Percentiles rank a stretch among this genome's conserved stretches.
phyloP scores from a whole-genome alignment of 495 filamentous ascomycete genomes.

The Halenospora varia region DNA sequence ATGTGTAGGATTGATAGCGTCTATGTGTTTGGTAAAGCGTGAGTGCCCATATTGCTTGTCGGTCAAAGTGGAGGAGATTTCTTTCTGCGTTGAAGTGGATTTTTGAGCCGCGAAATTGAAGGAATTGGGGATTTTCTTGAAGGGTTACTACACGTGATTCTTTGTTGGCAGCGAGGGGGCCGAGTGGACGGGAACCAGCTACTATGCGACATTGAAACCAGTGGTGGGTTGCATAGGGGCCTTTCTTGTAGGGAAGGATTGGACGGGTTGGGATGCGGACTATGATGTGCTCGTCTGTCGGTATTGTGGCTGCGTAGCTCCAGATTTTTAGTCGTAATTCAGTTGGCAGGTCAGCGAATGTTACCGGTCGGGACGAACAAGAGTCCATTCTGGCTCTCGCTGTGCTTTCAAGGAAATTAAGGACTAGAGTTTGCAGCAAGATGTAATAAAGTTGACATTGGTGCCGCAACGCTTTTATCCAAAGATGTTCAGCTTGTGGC shows the following conservation, averaged over 20 bases:
- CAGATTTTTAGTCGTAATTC: neutral
- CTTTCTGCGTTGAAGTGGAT: neutral
- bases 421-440: no score
- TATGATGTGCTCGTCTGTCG: neutral
- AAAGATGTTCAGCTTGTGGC: no score
- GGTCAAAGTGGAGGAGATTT: slow-evolving; percentile 42
- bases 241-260: neutral
- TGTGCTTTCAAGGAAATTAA: no score
- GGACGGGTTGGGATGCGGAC: neutral
- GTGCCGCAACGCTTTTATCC: no score
- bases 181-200: neutral
- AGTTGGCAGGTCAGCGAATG: neutral
- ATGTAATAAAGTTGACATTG: no score
- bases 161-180: neutral
- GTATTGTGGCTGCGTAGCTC: neutral
- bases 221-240: neutral
- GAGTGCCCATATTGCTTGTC: slow-evolving; percentile 39
- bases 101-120: neutral
- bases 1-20: no score
- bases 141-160: neutral
- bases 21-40: slow-evolving; percentile 37
- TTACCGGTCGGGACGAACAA: no score
- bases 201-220: neutral
- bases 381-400: no score
- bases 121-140: neutral